Conservation (phyloP, 805 yeast genomes). For the Metschnikowia bowlesiae region DNA sequence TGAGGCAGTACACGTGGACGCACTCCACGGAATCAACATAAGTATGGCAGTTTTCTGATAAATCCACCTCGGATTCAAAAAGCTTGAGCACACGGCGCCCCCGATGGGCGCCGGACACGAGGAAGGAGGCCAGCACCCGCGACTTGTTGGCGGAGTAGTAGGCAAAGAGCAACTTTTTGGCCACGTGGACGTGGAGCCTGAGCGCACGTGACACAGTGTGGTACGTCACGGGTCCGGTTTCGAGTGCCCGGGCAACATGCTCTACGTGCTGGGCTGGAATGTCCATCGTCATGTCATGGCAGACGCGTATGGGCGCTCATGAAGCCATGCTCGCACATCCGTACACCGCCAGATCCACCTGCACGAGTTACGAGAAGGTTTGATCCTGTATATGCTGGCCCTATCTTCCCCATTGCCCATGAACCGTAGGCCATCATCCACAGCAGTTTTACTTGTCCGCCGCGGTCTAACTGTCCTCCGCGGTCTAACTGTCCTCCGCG, state of each 20-base stretch:
- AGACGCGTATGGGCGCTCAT: not conserved
- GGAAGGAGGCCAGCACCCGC: conserved; percentile 36
- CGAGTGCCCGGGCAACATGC: conserved; percentile 21
- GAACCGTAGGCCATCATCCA: too few relatives aligned
- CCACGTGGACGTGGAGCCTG: conserved; percentile 32
- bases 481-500: too few relatives aligned
- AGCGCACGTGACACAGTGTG: conserved; percentile 38
- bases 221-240: conserved; percentile 31
- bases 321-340: not conserved
- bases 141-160: conserved; percentile 35
- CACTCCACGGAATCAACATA: conserved; percentile 27
- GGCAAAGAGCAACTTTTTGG: conserved; percentile 37
- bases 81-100: conserved; percentile 18
- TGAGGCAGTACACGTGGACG: conserved; percentile 39
- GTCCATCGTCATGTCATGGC: conserved; percentile 25
- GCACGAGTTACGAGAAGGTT: too few relatives aligned
- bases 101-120: conserved; percentile 35
- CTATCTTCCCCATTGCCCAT: too few relatives aligned
- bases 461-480: too few relatives aligned
- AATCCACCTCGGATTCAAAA: conserved; percentile 20
- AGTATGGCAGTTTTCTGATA: conserved; percentile 20
- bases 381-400: too few relatives aligned
- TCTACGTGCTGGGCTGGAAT: conserved; percentile 26
- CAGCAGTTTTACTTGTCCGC: too few relatives aligned
- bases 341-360: not conserved